These are phyloP conservation scores for Pelargonium nanum DNA, from an alignment of 345 rosid species.

Conservation along the genomic window DNA sequence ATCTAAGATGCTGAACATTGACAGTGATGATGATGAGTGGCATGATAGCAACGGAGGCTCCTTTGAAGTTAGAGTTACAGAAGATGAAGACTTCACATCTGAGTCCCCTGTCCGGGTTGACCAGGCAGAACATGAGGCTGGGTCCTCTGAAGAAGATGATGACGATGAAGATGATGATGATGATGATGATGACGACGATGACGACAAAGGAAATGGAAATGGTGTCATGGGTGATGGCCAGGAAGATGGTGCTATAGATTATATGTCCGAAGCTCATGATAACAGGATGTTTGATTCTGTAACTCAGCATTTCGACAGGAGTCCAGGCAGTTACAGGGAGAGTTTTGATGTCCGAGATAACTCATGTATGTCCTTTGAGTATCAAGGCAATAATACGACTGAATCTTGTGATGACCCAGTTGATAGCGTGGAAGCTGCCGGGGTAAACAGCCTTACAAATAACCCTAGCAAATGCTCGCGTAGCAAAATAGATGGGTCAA, in stretches of 20 bases:
- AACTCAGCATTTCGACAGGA: slow-evolving; percentile 9
- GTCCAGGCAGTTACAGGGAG: slow-evolving; percentile 5
- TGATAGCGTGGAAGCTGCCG: no score
- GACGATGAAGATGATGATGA: slow-evolving; percentile 15
- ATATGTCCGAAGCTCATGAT: slow-evolving; percentile 1
- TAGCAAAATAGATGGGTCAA: slow-evolving; percentile 11
- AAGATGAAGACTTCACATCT: slow-evolving; percentile 43
- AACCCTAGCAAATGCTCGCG: slow-evolving; percentile 14
- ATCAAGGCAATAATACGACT: background rate
- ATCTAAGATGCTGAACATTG: slow-evolving; percentile 31
- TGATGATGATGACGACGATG: slow-evolving; percentile 15
- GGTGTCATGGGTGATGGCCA: slow-evolving; percentile 3
- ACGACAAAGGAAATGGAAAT: slow-evolving; percentile 7
- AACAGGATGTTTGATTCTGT: slow-evolving; percentile 6
- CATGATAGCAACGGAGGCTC: slow-evolving; percentile 23
- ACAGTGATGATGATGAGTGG: slow-evolving; percentile 86
- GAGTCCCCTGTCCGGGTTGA: slow-evolving; percentile 33
- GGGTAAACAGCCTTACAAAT: no score
- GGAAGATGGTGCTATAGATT: slow-evolving; percentile 5
- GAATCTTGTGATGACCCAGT: slow-evolving; percentile 2
- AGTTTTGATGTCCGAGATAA: slow-evolving; percentile 22
- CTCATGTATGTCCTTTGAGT: slow-evolving; percentile 31
- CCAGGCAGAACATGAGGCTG: slow-evolving; percentile 11
- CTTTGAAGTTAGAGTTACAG: slow-evolving; percentile 23
- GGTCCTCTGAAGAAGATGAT: slow-evolving; percentile 12